Evolutionary conservation across 345 rosid genomes (phyloP).

Genomic region (Fremontodendron californicum): DNA sequence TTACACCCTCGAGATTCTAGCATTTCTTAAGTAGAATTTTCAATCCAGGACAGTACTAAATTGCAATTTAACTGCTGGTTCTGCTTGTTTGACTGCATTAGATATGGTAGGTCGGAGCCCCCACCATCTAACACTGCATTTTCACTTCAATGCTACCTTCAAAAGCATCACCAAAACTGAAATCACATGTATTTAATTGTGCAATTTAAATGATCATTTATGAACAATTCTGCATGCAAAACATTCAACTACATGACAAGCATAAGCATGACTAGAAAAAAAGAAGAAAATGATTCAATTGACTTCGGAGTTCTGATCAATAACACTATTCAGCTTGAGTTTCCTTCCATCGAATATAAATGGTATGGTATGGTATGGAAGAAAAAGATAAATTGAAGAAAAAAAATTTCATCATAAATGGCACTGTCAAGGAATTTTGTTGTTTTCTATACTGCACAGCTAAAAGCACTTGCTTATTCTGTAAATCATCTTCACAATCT

Average conservation of each 20-base stretch:
- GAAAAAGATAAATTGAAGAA: neutral
- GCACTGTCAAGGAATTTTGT: neutral
- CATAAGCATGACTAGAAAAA: neutral
- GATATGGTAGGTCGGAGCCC: neutral
- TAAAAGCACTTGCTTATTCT: conserved; percentile 43
- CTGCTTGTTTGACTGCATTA: neutral
- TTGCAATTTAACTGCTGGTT: neutral
- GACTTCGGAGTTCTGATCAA: neutral
- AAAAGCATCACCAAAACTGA: neutral
- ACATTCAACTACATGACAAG: neutral
- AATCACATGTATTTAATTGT: neutral
- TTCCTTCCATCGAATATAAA: neutral
- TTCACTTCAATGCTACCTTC: neutral
- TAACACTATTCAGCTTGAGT: neutral
- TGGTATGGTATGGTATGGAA: neutral
- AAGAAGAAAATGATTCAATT: neutral
- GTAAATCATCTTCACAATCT: conserved; percentile 64
- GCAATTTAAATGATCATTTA: neutral
- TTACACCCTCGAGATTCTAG: neutral
- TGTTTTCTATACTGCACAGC: conserved; percentile 19
- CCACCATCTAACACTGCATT: neutral
- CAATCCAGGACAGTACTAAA: neutral
- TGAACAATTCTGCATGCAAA: neutral
- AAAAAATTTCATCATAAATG: neutral
- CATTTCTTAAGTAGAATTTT: neutral